Evolutionary conservation across 345 rosid genomes (phyloP), one percentile per base, ranked within the genome.

Genomic region (Gossypium stocksii): DNA sequence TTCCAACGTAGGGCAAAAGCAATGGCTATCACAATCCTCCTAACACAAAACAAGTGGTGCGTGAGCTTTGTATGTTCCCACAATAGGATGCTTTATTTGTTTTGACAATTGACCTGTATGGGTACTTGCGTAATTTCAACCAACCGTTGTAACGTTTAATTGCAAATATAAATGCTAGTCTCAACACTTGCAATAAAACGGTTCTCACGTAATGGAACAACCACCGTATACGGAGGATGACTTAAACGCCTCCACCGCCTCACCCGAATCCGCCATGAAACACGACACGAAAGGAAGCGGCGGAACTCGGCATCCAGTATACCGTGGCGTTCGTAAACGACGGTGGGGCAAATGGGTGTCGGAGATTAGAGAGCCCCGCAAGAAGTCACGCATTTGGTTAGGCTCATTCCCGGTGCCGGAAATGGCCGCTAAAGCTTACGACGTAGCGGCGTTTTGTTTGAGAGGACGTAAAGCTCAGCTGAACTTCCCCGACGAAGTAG

Each of bases 341-440:
- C 86, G 89, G 57, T 93, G 97, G 97, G 97, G 97, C 8, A 90
- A 89, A 79, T 93, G 97, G 97, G 97, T 93, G 68, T 93, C 97
- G 2, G 97, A 93, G 75, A 93, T 93, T 23, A 82, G 97, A 75
- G 97, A 93, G 84, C 97, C 97, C 0, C 85, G 91, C 19, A 92
- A 92, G 53, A 92, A 90, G 73, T 85, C 94, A 9, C 85, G 97
- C 62, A 93, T 93, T 53, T 93, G 97, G 97, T 87, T 90, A 4
- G 97, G 97, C 76, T 90, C 94, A 2, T 93, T 90, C 64, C 86
- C 97, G 3, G 80, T 77, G 11, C 97, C 97, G 23, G 94, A 93
- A 80, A 90, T 93, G 97, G 97, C 97, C 0, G 97, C 97, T 0
- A 89, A 86, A 75, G 97, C 97, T 2, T 88, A 93, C 22, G 94